Evolutionary conservation across 345 rosid genomes (phyloP).

Genomic region (Gossypium turneri): DNA sequence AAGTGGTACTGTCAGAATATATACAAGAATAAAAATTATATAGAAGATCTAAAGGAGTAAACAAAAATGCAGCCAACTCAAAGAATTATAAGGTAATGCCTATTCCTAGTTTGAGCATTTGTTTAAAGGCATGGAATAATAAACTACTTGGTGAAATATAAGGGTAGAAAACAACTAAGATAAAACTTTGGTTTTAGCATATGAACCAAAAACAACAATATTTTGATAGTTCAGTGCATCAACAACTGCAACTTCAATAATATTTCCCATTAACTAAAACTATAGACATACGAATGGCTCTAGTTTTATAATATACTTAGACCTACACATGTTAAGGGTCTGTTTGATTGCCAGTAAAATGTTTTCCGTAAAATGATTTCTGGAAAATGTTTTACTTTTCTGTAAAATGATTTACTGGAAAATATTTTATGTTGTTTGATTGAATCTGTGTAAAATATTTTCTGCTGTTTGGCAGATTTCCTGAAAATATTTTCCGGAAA

Average conservation of each 20-base stretch:
- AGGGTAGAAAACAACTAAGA: not conserved
- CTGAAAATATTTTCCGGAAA: too few species aligned
- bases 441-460: too few species aligned
- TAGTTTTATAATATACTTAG: not conserved
- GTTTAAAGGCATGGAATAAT: not conserved
- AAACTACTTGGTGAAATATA: not conserved
- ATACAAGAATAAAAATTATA: not conserved
- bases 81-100: not conserved
- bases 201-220: not conserved
- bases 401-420: too few species aligned
- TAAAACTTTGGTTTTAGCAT: not conserved
- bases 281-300: not conserved
- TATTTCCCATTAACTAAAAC: not conserved
- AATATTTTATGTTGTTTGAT: too few species aligned
- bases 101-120: not conserved
- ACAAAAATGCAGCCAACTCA: not conserved
- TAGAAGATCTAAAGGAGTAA: not conserved
- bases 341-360: too few species aligned
- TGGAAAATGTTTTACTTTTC: too few species aligned
- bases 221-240: not conserved
- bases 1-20: conserved; percentile 20
- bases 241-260: not conserved
- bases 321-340: not conserved
- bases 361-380: too few species aligned
- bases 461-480: too few species aligned